These are phyloP conservation scores for Aspergillus nanangensis DNA, from an alignment of 495 filamentous ascomycete species.

Conservation along the genomic window DNA sequence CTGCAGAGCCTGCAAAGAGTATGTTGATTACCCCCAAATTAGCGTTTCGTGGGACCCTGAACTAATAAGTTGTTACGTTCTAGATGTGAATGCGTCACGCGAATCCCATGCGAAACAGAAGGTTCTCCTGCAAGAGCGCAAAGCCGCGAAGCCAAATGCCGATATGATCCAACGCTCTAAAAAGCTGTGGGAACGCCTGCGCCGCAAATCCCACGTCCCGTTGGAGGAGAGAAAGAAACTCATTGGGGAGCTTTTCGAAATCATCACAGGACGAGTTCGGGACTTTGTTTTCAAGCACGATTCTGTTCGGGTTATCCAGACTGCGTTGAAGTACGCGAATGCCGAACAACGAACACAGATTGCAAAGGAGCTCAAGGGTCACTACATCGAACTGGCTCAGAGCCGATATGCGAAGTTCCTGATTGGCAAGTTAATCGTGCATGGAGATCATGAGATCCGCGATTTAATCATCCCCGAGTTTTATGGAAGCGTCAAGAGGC, in stretches of 20 bases:
- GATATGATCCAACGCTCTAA: conserved; percentile 86
- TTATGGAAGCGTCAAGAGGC: conserved; percentile 81
- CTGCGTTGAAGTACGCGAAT: conserved; percentile 91
- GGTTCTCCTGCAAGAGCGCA: conserved; percentile 79
- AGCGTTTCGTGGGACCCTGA: not conserved
- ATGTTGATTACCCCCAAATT: conserved; percentile 11
- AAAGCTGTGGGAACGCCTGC: conserved; percentile 92
- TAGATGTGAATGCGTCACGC: conserved; percentile 48
- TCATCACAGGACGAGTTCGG: conserved; percentile 83
- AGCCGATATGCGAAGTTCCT: conserved; percentile 96
- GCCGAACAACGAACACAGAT: conserved; percentile 79
- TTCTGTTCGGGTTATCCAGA: conserved; percentile 90
- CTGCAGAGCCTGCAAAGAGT: conserved; percentile 25
- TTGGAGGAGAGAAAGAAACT: conserved; percentile 80
- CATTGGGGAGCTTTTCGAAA: conserved; percentile 81
- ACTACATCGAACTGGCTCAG: conserved; percentile 79
- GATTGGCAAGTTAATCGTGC: conserved; percentile 88
- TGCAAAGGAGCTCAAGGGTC: conserved; percentile 79
- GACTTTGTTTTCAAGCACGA: conserved; percentile 99
- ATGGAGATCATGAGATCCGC: conserved; percentile 78
- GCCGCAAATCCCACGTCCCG: conserved; percentile 86
- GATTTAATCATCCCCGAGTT: conserved; percentile 91
- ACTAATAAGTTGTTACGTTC: not conserved
- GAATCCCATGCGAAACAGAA: conserved; percentile 94
- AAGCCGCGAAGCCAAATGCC: conserved; percentile 86